phyloP scores from a whole-genome alignment of 2,329 filamentous ascomycete genomes.

The Sarocladium oryzae region DNA sequence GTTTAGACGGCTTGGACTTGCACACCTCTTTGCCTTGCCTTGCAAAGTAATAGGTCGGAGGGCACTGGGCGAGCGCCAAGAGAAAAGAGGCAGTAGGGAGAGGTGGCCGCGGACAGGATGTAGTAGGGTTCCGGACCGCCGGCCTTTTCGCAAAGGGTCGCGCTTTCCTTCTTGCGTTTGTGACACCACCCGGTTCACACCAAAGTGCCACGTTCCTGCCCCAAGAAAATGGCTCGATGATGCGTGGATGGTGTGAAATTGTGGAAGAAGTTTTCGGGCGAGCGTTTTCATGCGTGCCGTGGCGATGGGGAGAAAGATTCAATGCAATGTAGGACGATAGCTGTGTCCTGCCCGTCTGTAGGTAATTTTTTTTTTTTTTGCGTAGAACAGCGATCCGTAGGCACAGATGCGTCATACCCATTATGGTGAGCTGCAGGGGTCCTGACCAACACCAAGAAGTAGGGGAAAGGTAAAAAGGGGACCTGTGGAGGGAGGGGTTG shows the following conservation, averaged over 20 bases:
- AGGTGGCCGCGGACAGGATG: background rate
- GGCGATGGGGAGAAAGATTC: too few relatives aligned
- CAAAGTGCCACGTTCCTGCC: too few relatives aligned
- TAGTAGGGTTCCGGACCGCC: background rate
- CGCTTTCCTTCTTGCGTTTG: background rate
- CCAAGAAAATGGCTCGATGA: too few relatives aligned
- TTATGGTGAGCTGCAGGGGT: background rate
- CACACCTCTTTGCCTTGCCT: too few relatives aligned
- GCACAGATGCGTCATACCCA: background rate
- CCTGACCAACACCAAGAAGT: background rate
- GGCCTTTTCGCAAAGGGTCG: conserved; percentile 7
- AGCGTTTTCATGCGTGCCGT: background rate
- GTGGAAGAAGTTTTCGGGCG: too few relatives aligned
- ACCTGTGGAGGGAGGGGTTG: background rate
- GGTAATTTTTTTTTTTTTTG: too few relatives aligned
- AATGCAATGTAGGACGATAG: too few relatives aligned
- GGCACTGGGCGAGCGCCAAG: too few relatives aligned
- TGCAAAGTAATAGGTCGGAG: too few relatives aligned
- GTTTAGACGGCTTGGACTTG: too few relatives aligned
- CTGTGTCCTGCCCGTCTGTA: background rate
- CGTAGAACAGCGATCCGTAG: background rate
- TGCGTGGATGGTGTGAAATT: too few relatives aligned
- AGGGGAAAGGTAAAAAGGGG: background rate
- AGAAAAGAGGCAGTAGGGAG: too few relatives aligned
- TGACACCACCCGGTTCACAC: background rate